These are phyloP conservation scores for Penicillium decumbens DNA, from an alignment of 2,329 filamentous ascomycete genomes.

Conservation along the genomic window DNA sequence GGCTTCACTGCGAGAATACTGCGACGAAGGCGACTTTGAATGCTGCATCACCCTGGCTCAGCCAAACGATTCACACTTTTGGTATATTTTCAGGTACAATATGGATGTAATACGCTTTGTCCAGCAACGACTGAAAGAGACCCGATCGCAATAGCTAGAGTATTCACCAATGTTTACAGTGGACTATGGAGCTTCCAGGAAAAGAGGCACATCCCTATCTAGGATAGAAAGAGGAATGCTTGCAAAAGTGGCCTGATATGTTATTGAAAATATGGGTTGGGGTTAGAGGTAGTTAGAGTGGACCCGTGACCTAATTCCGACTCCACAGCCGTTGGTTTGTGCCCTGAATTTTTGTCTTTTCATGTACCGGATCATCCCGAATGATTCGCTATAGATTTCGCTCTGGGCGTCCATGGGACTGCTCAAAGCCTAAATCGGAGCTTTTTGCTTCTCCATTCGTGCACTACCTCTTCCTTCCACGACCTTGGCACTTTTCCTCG, in stretches of 20 bases:
- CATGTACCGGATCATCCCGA: neutral
- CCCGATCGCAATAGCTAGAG: neutral
- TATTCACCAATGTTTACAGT: neutral
- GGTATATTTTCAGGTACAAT: conserved; percentile 16
- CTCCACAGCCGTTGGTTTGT: neutral
- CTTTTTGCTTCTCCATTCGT: neutral
- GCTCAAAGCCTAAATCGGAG: neutral
- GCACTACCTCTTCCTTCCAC: neutral
- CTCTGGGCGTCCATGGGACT: neutral
- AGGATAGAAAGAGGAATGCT: neutral
- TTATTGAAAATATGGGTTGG: neutral
- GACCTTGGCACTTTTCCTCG: too few relatives aligned
- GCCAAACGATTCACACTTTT: conserved; percentile 5
- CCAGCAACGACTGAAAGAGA: conserved; percentile 8
- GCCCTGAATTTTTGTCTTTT: neutral
- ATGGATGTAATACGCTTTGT: conserved; percentile 14
- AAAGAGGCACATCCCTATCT: neutral
- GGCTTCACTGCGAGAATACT: conserved; percentile 10
- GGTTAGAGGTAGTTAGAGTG: neutral
- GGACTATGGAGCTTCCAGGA: neutral
- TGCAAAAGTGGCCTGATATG: neutral
- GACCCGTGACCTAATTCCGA: neutral
- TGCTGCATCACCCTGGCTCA: conserved; percentile 7
- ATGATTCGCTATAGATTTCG: neutral
- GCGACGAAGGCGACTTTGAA: conserved; percentile 9